Base-by-base conservation (phyloP, 331 rosid genomes). In the Cydonia oblonga region DNA sequence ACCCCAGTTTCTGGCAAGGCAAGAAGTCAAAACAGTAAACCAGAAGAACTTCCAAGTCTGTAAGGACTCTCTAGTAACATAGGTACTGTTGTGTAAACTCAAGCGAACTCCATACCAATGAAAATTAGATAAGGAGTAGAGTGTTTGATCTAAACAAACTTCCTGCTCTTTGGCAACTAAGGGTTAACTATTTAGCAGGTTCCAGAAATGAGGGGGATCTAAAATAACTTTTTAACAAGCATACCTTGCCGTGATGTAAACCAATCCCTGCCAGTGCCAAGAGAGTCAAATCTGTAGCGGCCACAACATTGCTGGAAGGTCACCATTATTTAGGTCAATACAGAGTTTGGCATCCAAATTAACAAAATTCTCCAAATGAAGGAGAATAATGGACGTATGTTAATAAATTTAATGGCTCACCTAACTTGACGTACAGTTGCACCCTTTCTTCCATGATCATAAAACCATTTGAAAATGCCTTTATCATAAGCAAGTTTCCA, bases 391-490 rank as follows among this genome's bases (percentile, higher is more conserved):
- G 79, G 74, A 49, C 44, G 42, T 68, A 75, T 73, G 56, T 18
- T 49, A 18, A 6, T 62, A 71, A 73, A 74, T 25, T 69, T 44
- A 67, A 80, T 14, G 57, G 61, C 89, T 76, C 62, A 93, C 97
- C 99, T 88, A 83, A 89, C 96, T 91, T 95, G 99, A 71, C 99
- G 87, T 72, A 95, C 90, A 29, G 96, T 91, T 59, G 93, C 97
- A 75, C 96, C 97, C 87, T 88, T 89, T 81, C 97, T 86, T 80
- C 97, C 93, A 64, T 89, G 92, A 64, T 65, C 75, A 79, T 78
- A 85, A 89, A 95, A 95, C 97, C 96, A 95, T 74, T 88, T 84
- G 76, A 91, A 95, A 78, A 95, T 69, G 72, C 99, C 99, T 75
- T 84, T 91, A 68, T 95, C 97, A 70, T 85, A 79, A 29, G 97